Conservation (phyloP, 768 basidiomycete genomes). For the Suillus subaureus region DNA sequence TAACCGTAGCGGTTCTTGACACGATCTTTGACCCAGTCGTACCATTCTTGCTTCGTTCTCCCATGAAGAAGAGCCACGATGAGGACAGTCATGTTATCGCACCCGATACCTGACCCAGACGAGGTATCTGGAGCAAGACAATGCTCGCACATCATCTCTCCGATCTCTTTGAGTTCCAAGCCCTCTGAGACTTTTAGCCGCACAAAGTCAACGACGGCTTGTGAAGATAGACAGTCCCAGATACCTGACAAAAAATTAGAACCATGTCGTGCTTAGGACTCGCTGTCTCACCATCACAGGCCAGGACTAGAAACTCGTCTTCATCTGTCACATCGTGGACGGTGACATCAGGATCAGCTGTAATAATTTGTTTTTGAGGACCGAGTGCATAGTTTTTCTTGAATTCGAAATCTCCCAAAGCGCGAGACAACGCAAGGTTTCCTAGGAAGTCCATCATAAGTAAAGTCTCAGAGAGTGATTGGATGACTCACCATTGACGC, state of each 20-base stretch:
- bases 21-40: slow-evolving; percentile 82
- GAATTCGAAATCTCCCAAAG: slow-evolving; percentile 97
- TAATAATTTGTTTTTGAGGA: slow-evolving; percentile 93
- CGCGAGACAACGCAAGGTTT: slow-evolving; percentile 93
- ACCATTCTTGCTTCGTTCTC: slow-evolving; percentile 91
- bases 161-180: slow-evolving; percentile 78
- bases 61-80: slow-evolving; percentile 88
- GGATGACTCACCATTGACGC: slow-evolving; percentile 82
- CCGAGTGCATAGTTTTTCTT: slow-evolving; percentile 86
- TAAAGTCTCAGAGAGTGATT: slow-evolving; percentile 4
- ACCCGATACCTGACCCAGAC: slow-evolving; percentile 90
- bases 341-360: slow-evolving; percentile 89
- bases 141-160: slow-evolving; percentile 87
- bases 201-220: slow-evolving; percentile 89
- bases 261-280: not conserved
- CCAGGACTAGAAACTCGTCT: slow-evolving; percentile 95
- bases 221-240: slow-evolving; percentile 96
- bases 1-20: slow-evolving; percentile 78
- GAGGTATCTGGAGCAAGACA: slow-evolving; percentile 94
- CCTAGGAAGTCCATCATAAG: slow-evolving; percentile 46
- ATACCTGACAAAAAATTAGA: slow-evolving; percentile 65
- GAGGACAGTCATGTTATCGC: slow-evolving; percentile 98
- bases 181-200: slow-evolving; percentile 81
- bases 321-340: slow-evolving; percentile 80
- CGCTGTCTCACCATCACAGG: slow-evolving; percentile 84